These are phyloP conservation scores for Pyricularia grisea DNA, from an alignment of 2,329 filamentous ascomycete genomes.

Conservation along the genomic window DNA sequence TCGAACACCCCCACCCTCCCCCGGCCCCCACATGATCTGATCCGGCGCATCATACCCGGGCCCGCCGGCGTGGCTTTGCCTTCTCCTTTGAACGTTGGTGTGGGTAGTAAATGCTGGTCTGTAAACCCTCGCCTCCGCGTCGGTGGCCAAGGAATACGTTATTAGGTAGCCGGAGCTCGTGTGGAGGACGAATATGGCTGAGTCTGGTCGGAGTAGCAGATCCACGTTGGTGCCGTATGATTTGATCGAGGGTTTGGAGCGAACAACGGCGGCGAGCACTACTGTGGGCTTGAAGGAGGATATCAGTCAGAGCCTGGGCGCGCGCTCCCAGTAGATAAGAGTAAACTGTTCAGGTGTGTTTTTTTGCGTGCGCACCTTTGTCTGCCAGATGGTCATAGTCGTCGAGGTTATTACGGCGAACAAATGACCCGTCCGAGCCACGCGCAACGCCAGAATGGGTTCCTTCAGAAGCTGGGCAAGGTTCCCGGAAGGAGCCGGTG, in stretches of 20 bases:
- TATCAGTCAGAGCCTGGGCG: conserved; percentile 1
- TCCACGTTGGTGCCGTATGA: conserved; percentile 81
- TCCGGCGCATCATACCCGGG: conserved; percentile 45
- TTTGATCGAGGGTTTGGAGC: conserved; percentile 69
- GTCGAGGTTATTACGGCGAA: conserved; percentile 84
- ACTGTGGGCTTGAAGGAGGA: conserved; percentile 61
- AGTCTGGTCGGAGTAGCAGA: conserved; percentile 81
- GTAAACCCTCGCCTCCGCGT: conserved; percentile 75
- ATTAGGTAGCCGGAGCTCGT: conserved; percentile 82
- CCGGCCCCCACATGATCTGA: conserved; percentile 62
- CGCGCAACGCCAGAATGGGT: conserved; percentile 63
- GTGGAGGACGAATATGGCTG: conserved; percentile 83
- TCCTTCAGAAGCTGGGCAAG: conserved; percentile 41
- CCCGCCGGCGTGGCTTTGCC: conserved; percentile 52
- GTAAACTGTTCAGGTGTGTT: background rate
- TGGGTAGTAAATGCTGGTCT: conserved; percentile 68
- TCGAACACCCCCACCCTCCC: conserved; percentile 71
- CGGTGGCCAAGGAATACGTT: conserved; percentile 84
- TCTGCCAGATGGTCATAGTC: conserved; percentile 92
- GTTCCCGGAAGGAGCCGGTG: conserved; percentile 17
- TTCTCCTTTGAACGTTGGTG: conserved; percentile 51
- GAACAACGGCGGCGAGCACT: conserved; percentile 73
- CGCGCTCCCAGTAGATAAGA: background rate
- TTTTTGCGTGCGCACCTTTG: conserved; percentile 52
- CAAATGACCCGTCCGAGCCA: conserved; percentile 68